phyloP scores from a whole-genome alignment of 208 protist genomes.

The Phytomonas francai region DNA sequence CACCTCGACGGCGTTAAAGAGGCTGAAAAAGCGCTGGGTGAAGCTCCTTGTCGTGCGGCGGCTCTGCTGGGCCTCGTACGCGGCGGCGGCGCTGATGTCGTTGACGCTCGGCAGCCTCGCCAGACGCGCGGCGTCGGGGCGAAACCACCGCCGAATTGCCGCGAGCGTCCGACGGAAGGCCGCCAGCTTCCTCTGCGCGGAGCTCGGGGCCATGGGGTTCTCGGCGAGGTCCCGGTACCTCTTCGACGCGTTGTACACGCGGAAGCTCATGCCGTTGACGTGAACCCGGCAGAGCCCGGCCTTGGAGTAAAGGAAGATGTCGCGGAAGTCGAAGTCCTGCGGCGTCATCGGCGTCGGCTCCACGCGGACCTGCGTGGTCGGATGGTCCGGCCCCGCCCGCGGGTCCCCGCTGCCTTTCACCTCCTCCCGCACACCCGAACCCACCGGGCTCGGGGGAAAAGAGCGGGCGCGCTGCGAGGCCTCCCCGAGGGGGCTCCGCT shows the following conservation, averaged over 20 bases:
- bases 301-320: slow-evolving; percentile 47
- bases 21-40: slow-evolving; percentile 61
- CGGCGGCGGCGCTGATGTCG: slow-evolving; percentile 16
- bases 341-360: neutral
- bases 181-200: slow-evolving; percentile 8
- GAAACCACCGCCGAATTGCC: neutral
- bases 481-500: slow-evolving; percentile 6
- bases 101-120: slow-evolving; percentile 13
- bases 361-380: slow-evolving; percentile 7
- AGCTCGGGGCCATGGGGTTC: slow-evolving; percentile 7
- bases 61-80: slow-evolving; percentile 35
- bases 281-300: slow-evolving; percentile 62
- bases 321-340: slow-evolving; percentile 16
- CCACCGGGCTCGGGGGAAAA: too few species aligned
- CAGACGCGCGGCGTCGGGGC: neutral
- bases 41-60: slow-evolving; percentile 31
- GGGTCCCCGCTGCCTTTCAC: too few species aligned
- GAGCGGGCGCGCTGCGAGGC: neutral
- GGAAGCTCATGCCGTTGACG: slow-evolving; percentile 74
- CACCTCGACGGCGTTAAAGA: slow-evolving; percentile 66
- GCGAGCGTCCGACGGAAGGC: neutral
- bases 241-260: slow-evolving; percentile 77
- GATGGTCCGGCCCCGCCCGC: neutral
- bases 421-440: neutral
- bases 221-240: slow-evolving; percentile 58